These are phyloP conservation scores for Scenedesmus sp. DNA, from an alignment of 163 green algal species.

Conservation along the genomic window DNA sequence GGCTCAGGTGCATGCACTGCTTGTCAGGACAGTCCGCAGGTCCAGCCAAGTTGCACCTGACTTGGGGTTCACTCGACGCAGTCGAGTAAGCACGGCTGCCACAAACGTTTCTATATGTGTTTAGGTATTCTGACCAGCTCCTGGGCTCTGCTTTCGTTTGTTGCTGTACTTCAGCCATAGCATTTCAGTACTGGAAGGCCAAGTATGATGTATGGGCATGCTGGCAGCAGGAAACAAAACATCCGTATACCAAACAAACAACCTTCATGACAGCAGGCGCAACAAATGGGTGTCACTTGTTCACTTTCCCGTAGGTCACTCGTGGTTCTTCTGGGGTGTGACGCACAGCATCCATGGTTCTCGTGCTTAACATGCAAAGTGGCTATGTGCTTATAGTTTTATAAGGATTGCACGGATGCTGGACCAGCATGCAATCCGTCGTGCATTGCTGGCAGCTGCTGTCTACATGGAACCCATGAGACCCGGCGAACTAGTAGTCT, in stretches of 20 bases:
- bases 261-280: background rate
- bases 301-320: background rate
- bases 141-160: background rate
- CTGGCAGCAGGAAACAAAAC: background rate
- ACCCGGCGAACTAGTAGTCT: background rate
- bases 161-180: background rate
- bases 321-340: background rate
- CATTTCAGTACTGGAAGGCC: background rate
- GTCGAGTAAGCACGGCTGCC: constrained; percentile 8
- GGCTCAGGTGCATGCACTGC: background rate
- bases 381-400: background rate
- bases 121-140: constrained; percentile 40
- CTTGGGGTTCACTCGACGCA: background rate
- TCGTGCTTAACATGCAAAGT: background rate
- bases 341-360: too few species aligned
- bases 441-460: background rate
- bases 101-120: constrained; percentile 9
- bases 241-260: background rate
- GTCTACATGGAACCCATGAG: background rate
- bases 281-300: background rate
- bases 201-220: background rate
- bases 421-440: background rate
- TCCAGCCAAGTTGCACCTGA: background rate
- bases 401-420: background rate
- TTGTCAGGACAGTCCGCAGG: background rate